phyloP scores from a whole-genome alignment of 495 filamentous ascomycete genomes.

The Penicillium longicatenatum region DNA sequence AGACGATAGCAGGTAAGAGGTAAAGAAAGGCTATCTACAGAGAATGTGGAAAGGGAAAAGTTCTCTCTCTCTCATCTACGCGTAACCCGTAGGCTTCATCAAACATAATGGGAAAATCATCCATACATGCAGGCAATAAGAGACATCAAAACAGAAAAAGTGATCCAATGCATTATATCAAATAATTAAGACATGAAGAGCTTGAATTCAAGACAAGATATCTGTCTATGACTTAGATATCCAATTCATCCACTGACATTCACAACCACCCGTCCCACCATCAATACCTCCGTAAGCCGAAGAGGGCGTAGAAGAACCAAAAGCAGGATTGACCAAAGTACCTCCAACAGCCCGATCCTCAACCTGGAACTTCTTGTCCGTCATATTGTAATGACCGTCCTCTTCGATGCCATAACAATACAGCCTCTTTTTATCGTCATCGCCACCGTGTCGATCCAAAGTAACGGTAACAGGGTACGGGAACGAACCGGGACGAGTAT shows the following conservation, averaged over 20 bases:
- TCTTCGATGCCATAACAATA: conserved; percentile 66
- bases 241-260: conserved; percentile 75
- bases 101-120: too few species aligned
- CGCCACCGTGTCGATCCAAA: conserved; percentile 77
- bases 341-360: conserved; percentile 64
- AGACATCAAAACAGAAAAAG: background rate
- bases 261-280: conserved; percentile 73
- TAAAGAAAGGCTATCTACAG: too few species aligned
- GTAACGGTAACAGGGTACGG: conserved; percentile 85
- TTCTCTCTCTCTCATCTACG: too few species aligned
- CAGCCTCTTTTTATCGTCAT: conserved; percentile 60
- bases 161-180: background rate
- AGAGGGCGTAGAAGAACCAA: conserved; percentile 16
- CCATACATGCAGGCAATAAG: background rate
- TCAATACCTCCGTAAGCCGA: conserved; percentile 60
- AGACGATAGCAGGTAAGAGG: too few species aligned
- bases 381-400: conserved; percentile 52
- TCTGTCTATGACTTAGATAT: conserved; percentile 16
- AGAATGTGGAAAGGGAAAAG: too few species aligned
- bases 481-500: conserved; percentile 69
- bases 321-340: conserved; percentile 58
- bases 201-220: background rate
- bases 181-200: background rate
- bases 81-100: too few species aligned
- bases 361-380: conserved; percentile 53